These are phyloP conservation scores for Rhodamnia rubescens DNA, from an alignment of 345 rosid species.

Conservation along the genomic window DNA sequence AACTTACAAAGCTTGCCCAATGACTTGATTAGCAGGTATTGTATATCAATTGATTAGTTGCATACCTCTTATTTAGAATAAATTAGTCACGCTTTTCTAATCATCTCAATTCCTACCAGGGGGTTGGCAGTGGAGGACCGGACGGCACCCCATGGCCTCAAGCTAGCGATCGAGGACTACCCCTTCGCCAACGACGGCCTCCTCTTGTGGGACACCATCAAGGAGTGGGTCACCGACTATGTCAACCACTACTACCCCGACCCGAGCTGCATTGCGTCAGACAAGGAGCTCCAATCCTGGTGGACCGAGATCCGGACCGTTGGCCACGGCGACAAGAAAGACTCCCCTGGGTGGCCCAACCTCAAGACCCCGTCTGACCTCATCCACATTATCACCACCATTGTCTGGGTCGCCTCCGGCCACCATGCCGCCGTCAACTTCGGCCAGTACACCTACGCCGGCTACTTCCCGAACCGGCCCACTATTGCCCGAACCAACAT, in stretches of 20 bases:
- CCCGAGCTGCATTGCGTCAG: conserved; percentile 12
- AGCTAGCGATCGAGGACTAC: conserved; percentile 40
- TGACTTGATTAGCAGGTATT: conserved; percentile 41
- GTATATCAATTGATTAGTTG: not conserved
- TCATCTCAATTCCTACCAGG: conserved; percentile 6
- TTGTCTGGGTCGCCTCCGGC: conserved; percentile 31
- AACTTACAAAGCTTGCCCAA: conserved; percentile 41
- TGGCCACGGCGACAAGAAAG: conserved; percentile 45
- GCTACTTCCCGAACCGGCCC: conserved; percentile 42
- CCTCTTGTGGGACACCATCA: conserved; percentile 29
- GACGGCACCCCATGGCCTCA: conserved; percentile 33
- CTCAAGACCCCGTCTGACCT: conserved; percentile 22
- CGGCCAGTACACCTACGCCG: conserved; percentile 38
- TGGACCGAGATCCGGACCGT: conserved; percentile 38
- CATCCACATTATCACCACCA: conserved; percentile 23
- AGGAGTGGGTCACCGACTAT: conserved; percentile 32
- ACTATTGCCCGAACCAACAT: conserved; percentile 28
- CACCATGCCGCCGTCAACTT: conserved; percentile 50
- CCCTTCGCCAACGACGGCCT: conserved; percentile 58
- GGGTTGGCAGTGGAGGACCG: conserved; percentile 49
- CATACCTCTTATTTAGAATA: not conserved
- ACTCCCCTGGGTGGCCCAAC: conserved; percentile 40
- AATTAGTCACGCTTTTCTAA: not conserved
- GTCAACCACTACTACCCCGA: conserved; percentile 39
- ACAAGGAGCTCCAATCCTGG: conserved; percentile 48